Conservation (phyloP, 108 stramenopile species). For the Epithemia pelagica region DNA sequence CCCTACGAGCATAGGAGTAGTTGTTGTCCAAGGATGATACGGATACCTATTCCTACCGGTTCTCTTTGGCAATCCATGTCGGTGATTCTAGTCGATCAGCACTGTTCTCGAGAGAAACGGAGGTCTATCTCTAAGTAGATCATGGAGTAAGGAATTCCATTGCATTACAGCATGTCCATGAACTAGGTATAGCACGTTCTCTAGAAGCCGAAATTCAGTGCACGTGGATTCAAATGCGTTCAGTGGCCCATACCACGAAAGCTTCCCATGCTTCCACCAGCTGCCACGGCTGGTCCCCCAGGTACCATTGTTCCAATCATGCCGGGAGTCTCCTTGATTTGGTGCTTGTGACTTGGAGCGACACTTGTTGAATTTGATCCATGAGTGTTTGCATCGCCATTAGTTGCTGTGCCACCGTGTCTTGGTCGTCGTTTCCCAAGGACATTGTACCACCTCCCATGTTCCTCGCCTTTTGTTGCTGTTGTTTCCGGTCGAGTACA, state of each 20-base stretch:
- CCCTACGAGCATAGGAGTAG: too few relatives aligned
- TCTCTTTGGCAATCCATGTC: too few relatives aligned
- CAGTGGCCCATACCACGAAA: neutral
- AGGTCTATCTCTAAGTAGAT: too few relatives aligned
- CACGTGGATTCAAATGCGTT: too few relatives aligned
- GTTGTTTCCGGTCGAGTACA: constrained; percentile 9
- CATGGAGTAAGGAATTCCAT: too few relatives aligned
- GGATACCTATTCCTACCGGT: too few relatives aligned
- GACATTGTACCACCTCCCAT: neutral
- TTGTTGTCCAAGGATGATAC: too few relatives aligned
- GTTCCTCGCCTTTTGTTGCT: neutral
- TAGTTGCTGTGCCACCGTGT: neutral
- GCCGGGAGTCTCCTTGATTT: neutral
- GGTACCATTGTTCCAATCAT: neutral
- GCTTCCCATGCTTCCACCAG: neutral
- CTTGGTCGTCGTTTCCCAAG: neutral
- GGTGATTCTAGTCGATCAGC: too few relatives aligned
- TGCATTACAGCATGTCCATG: too few relatives aligned
- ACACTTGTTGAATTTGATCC: neutral
- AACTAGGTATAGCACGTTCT: too few relatives aligned
- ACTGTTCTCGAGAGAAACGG: too few relatives aligned
- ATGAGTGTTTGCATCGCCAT: neutral
- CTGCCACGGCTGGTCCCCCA: neutral
- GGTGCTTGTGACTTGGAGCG: neutral
- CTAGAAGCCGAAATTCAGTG: too few relatives aligned